Conservation (phyloP, 768 basidiomycete genomes). For the Suillus paluster region DNA sequence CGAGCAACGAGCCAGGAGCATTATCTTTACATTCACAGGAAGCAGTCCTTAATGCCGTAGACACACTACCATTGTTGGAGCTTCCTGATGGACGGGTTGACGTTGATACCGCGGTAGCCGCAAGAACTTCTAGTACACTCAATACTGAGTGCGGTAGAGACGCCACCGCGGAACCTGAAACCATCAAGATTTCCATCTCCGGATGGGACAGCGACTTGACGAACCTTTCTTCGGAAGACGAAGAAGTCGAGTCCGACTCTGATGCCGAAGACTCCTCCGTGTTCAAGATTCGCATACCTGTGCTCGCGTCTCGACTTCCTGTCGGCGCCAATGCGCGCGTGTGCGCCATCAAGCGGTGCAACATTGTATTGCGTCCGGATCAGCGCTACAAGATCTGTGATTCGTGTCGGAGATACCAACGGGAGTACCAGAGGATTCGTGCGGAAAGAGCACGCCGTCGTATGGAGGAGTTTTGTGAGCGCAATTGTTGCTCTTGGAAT, state of each 20-base stretch:
- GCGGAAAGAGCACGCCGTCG: constrained; percentile 20
- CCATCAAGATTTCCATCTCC: not conserved
- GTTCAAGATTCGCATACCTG: constrained; percentile 28
- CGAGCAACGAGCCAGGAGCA: not conserved
- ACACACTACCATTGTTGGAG: not conserved
- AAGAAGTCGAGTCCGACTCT: constrained; percentile 8
- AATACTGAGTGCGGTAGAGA: not conserved
- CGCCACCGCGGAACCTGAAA: not conserved
- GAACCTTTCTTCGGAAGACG: constrained; percentile 19
- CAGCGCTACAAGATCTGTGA: constrained; percentile 50
- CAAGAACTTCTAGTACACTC: not conserved
- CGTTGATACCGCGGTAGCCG: not conserved
- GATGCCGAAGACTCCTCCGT: not conserved
- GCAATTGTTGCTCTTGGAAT: not conserved
- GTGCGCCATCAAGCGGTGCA: constrained; percentile 42
- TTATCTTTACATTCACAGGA: not conserved
- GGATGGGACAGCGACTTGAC: constrained; percentile 33
- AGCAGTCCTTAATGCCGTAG: not conserved
- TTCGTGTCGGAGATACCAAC: constrained; percentile 42
- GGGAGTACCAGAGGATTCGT: constrained; percentile 40
- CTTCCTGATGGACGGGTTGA: not conserved
- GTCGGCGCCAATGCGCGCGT: constrained; percentile 17
- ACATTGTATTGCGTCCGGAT: constrained; percentile 33
- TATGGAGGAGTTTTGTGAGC: constrained; percentile 15
- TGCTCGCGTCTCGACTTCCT: constrained; percentile 22